Base-by-base conservation (phyloP, 1,284 basidiomycete species). In the Microbotryum lychnidis-dioicae region DNA sequence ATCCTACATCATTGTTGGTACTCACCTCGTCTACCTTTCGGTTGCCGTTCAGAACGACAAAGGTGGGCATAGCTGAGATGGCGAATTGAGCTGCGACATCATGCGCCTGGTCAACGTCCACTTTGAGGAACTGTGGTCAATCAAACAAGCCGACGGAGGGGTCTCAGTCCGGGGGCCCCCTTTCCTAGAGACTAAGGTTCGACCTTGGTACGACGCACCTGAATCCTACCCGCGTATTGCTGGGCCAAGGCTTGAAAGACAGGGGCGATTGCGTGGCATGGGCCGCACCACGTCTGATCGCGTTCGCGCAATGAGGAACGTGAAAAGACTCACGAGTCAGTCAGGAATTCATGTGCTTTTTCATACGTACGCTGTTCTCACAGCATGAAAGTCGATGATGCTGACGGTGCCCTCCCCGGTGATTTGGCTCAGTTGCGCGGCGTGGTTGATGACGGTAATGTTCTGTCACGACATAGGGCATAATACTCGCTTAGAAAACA, bases 101-200 rank as follows among this genome's bases (percentile, higher is more conserved):
- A n/a, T 60, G 59, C 1, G 56, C 64, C 3, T 58, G 52, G 29
- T 71, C 70, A 47, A 71, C 69, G 49, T 71, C 70, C 25, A 68
- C 59, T 50, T 71, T 71, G 57, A 70, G 54, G 56, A 70, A 70
- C 67, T 69, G 57, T 10, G 16, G 6, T 31, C 50, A 2, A 6
- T 8, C 7, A 14, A 10, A 44, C 21, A 4, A 31, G 9, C 12
- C 8, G 23, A 18, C 18, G 12, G 20, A 54, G 16, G 18, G 51
- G 16, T 23, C 20, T 50, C 14, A 18, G 37, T 42, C 16, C 16
- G 37, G 2, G 37, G 16, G 4, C 10, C 37, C 6, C 37, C 18
- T 16, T 18, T 42, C 1, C 14, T 18, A 1, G 55, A 27, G 31
- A 31, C 20, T 5, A 18, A 18, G 45, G 31, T 49, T 7, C 18